Percentiles rank a stretch among this genome's conserved stretches.
Evolutionary conservation across 1,139 yeast genomes (phyloP).

Genomic region (Zygosaccharomyces pseudobailii): DNA sequence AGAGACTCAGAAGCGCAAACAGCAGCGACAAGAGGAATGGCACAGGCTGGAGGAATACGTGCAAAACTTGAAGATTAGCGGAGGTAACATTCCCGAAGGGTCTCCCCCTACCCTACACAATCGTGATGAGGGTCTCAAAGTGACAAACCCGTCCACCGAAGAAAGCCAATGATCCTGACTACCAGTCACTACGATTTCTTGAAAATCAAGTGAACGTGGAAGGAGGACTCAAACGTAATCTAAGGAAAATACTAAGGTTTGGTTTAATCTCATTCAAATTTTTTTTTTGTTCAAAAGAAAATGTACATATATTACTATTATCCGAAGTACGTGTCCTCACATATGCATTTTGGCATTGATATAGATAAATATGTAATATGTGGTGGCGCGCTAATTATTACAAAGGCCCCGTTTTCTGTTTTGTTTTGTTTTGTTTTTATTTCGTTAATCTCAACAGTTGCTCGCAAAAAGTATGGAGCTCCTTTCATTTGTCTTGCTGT

Average conservation of each 20-base stretch:
- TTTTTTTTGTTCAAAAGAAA: not conserved
- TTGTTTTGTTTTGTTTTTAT: constrained; percentile 2
- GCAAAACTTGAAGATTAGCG: constrained; percentile 33
- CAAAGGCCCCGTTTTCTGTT: not conserved
- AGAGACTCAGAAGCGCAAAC: constrained; percentile 33
- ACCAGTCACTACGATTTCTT: not conserved
- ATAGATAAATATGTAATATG: constrained; percentile 1
- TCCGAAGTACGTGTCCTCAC: not conserved
- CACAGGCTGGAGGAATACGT: constrained; percentile 64
- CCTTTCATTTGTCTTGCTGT: not conserved
- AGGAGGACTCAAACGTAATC: not conserved
- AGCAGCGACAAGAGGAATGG: constrained; percentile 71
- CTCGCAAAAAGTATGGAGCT: constrained; percentile 1
- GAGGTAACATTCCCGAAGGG: constrained; percentile 1
- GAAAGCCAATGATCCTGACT: not conserved
- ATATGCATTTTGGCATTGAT: constrained; percentile 1
- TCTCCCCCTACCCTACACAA: not conserved
- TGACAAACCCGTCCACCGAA: not conserved
- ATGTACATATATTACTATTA: constrained; percentile 1
- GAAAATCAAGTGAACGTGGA: not conserved
- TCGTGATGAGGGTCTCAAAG: not conserved
- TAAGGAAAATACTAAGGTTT: not conserved
- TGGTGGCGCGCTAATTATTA: constrained; percentile 1
- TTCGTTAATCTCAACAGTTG: constrained; percentile 2
- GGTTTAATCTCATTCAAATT: not conserved